phyloP scores from a whole-genome alignment of 768 basidiomycete genomes.

The Trametes sanguinea region DNA sequence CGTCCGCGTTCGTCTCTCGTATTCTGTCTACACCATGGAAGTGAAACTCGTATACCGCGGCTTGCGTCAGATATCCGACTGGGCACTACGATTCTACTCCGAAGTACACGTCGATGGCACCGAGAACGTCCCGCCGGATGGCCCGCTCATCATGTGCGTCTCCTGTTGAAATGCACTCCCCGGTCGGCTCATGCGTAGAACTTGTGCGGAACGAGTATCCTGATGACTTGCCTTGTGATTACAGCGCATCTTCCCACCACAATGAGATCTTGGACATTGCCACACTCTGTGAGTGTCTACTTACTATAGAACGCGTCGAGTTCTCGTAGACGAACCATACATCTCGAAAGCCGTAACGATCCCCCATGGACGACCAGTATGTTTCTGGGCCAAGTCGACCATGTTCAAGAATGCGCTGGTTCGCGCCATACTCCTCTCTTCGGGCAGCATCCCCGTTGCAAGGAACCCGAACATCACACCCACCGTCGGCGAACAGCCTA shows the following conservation, averaged over 20 bases:
- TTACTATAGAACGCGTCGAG: background rate
- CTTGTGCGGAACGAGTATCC: background rate
- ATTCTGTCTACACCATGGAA: constrained; percentile 38
- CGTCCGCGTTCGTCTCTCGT: background rate
- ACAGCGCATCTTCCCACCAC: constrained; percentile 53
- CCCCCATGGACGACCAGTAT: constrained; percentile 77
- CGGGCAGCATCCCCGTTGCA: constrained; percentile 96
- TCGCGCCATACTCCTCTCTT: constrained; percentile 73
- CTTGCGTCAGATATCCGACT: constrained; percentile 62
- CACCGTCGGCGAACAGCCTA: constrained; percentile 1
- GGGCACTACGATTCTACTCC: constrained; percentile 80
- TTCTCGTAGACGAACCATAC: constrained; percentile 11
- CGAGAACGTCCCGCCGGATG: constrained; percentile 83
- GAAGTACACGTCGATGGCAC: constrained; percentile 82
- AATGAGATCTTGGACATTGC: constrained; percentile 94
- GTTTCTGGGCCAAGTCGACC: constrained; percentile 92
- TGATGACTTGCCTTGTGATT: background rate
- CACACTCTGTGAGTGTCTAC: constrained; percentile 61
- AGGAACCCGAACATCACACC: constrained; percentile 50
- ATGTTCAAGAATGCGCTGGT: constrained; percentile 81
- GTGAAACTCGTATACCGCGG: constrained; percentile 57
- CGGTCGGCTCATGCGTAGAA: background rate
- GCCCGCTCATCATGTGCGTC: constrained; percentile 91
- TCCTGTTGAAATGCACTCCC: constrained; percentile 54
- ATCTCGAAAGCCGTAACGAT: constrained; percentile 63